These are phyloP conservation scores for Neurospora sp. DNA, from an alignment of 495 filamentous ascomycete genomes.

Conservation along the genomic window DNA sequence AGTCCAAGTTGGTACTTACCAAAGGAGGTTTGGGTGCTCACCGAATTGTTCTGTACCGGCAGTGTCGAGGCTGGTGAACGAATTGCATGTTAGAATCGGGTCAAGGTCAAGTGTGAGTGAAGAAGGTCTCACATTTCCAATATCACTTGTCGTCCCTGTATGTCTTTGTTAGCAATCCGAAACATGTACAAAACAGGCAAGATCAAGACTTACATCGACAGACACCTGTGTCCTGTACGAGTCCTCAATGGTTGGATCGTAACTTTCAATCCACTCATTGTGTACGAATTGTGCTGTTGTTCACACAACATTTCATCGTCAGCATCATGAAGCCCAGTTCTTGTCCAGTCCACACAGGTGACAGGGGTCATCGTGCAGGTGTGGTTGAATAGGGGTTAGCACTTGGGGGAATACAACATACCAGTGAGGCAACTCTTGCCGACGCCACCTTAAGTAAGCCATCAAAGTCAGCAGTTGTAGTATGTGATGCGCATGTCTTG, in stretches of 20 bases:
- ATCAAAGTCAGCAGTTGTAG: constrained; percentile 18
- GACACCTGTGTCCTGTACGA: constrained; percentile 91
- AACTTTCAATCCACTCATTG: constrained; percentile 98
- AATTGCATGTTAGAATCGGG: constrained; percentile 4
- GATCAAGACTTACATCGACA: constrained; percentile 64
- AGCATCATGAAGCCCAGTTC: constrained; percentile 5
- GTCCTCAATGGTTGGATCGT: constrained; percentile 96
- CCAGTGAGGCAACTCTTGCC: constrained; percentile 97
- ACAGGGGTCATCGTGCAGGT: constrained; percentile 1
- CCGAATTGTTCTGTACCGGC: constrained; percentile 98
- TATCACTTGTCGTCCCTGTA: constrained; percentile 85
- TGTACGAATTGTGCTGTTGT: constrained; percentile 91
- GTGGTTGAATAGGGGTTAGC: constrained; percentile 8
- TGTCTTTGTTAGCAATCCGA: background rate
- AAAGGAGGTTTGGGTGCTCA: constrained; percentile 35
- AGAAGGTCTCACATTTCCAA: constrained; percentile 69
- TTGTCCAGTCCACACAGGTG: background rate
- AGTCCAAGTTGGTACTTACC: background rate
- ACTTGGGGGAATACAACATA: constrained; percentile 33
- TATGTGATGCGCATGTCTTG: constrained; percentile 19
- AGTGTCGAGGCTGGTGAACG: constrained; percentile 65
- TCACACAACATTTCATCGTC: constrained; percentile 7
- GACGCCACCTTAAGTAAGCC: constrained; percentile 63
- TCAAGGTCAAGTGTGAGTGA: background rate
- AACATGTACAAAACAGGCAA: background rate